phyloP scores from a whole-genome alignment of 768 basidiomycete species.

The Postia placenta region DNA sequence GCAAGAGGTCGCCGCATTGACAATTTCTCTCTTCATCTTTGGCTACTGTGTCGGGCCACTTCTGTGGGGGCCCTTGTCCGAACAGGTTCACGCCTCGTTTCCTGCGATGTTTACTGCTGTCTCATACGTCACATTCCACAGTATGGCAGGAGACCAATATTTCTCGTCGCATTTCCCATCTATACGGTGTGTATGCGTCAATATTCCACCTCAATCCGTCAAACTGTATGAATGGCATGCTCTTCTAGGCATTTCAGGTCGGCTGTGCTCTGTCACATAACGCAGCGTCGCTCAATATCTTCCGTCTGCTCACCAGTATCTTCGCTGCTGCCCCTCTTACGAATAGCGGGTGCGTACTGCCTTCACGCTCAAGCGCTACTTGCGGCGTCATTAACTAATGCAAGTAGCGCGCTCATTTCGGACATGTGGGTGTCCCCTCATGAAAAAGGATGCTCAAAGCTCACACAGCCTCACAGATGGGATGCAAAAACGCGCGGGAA shows the following conservation, averaged over 20 bases:
- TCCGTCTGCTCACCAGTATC: slow-evolving; percentile 61
- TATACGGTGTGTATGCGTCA: slow-evolving; percentile 32
- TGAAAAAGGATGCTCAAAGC: neutral
- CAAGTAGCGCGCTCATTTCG: slow-evolving; percentile 18
- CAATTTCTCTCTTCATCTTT: slow-evolving; percentile 52
- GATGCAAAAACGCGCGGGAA: slow-evolving; percentile 55
- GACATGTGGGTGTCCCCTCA: no score
- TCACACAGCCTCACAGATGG: slow-evolving; percentile 42
- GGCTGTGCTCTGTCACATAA: slow-evolving; percentile 55
- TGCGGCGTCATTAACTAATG: neutral
- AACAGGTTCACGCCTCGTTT: slow-evolving; percentile 15
- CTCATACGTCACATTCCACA: neutral
- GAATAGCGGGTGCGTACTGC: slow-evolving; percentile 57
- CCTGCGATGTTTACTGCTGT: slow-evolving; percentile 16
- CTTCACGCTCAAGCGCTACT: no score
- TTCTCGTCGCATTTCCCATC: slow-evolving; percentile 37
- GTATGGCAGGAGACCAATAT: slow-evolving; percentile 14
- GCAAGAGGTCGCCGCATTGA: slow-evolving; percentile 43
- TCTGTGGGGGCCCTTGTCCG: slow-evolving; percentile 45
- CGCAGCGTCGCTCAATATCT: slow-evolving; percentile 52
- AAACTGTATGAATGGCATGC: neutral
- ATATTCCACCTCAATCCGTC: neutral
- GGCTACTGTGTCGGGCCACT: slow-evolving; percentile 57
- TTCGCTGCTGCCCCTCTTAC: slow-evolving; percentile 62
- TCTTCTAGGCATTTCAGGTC: slow-evolving; percentile 56